Conservation (phyloP, 371 early-diverging fungal genomes). For the Haplosporangium sp. region DNA sequence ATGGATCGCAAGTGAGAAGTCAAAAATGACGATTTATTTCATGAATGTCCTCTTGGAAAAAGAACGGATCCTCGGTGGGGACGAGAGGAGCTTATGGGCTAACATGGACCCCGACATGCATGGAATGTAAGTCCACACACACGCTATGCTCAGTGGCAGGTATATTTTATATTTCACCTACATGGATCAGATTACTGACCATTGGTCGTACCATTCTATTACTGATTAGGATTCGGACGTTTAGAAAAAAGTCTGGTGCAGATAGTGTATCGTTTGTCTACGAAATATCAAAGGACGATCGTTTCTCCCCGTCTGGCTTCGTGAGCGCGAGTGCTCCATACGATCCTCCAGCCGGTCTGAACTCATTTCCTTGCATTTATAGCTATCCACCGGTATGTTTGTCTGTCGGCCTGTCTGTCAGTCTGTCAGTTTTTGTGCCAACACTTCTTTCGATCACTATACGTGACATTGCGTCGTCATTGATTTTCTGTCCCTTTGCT, state of each 20-base stretch:
- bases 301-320: constrained; percentile 68
- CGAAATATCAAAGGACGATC: constrained; percentile 61
- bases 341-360: constrained; percentile 70
- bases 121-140: constrained; percentile 58
- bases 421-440: neutral
- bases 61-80: constrained; percentile 63
- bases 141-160: neutral
- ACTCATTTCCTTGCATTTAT: constrained; percentile 77
- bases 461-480: neutral
- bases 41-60: constrained; percentile 65
- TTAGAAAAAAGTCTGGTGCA: constrained; percentile 65
- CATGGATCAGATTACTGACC: neutral
- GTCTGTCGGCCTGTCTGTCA: neutral
- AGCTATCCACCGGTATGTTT: constrained; percentile 69
- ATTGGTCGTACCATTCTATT: constrained; percentile 4
- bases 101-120: constrained; percentile 65
- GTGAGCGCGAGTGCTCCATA: constrained; percentile 62
- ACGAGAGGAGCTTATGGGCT: constrained; percentile 69
- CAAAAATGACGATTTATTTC: constrained; percentile 75
- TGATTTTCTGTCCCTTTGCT: neutral
- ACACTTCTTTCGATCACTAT: too few species aligned
- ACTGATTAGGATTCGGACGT: constrained; percentile 61
- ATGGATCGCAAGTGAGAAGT: constrained; percentile 65
- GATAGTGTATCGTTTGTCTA: constrained; percentile 67
- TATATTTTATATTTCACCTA: neutral